Evolutionary conservation across 1,284 basidiomycete species (phyloP), one percentile per base, ranked within the genome.

Genomic region (Singerocomus rubriflavus): DNA sequence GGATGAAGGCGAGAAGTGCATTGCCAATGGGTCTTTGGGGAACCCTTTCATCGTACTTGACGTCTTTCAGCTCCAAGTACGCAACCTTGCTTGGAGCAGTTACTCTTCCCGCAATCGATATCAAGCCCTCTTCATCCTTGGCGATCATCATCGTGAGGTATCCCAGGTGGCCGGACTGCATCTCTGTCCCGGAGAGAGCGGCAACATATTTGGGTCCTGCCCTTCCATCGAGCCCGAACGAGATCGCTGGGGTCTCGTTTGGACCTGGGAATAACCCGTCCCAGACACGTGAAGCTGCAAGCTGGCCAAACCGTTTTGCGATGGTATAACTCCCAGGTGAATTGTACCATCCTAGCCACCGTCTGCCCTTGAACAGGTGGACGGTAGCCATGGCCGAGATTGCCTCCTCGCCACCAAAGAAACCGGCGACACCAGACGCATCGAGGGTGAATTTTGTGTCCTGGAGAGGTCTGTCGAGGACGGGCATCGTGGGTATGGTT

Each of bases 351-450:
- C 67, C 67, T 5, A 68, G 26, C 63, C 65, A 70, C 40, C 26
- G 57, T 52, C 66, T 56, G 1, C 58, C 64, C 14, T 46, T 35
- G 52, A 60, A 66, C 2, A 69, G 41, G 45, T 69, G 65, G 1
- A 69, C 56, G 27, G 65, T 69, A 7, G 57, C 56, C 69, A 71
- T 65, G 14, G 67, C 68, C 13, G 68, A 61, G 34, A 70, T 57
- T 4, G 68, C 64, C 37, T 70, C 69, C n/a, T 70, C 65, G 5
- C 67, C 67, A 32, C 67, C 69, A 13, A 70, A 68, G 31, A 59
- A 61, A 0, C 66, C 60, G 11, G 55, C 62, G 1, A 65, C 55
- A 12, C 61, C 65, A 8, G 65, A 60, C 0, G 61, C 26, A 34
- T 69, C 56, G 31, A 65, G 66, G 1, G 14, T 54, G 46, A 69